A percentile compares a stretch with the other conserved stretches of the same genome.
phyloP scores from a whole-genome alignment of 23 red algal genomes.

The Gracilaria domingensis region DNA sequence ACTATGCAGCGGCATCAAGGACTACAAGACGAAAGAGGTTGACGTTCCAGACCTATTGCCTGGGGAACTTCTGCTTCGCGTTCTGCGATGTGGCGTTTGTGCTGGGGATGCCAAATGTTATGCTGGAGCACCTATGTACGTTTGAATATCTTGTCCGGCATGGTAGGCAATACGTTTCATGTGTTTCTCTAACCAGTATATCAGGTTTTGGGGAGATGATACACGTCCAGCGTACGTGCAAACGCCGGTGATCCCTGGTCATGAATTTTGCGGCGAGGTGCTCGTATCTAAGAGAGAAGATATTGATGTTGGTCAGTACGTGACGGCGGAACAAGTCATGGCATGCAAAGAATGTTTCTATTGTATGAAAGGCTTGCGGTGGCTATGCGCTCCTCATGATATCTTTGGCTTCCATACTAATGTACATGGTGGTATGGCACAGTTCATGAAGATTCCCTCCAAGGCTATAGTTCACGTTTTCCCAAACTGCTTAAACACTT shows the following conservation, averaged over 20 bases:
- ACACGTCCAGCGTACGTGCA: slow-evolving; percentile 69
- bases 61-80: slow-evolving; percentile 71
- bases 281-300: slow-evolving; percentile 33
- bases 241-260: slow-evolving; percentile 80
- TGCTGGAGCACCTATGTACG: slow-evolving; percentile 64
- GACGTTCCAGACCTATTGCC: slow-evolving; percentile 37
- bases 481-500: slow-evolving; percentile 48
- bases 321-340: slow-evolving; percentile 87
- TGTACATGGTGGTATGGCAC: slow-evolving; percentile 76
- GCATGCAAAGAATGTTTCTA: slow-evolving; percentile 84
- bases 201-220: slow-evolving; percentile 83
- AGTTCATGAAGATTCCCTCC: slow-evolving; percentile 81
- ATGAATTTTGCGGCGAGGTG: slow-evolving; percentile 89
- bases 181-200: not conserved
- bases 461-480: slow-evolving; percentile 76
- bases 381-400: slow-evolving; percentile 80
- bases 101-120: slow-evolving; percentile 92
- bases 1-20: slow-evolving; percentile 64
- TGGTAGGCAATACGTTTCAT: not conserved
- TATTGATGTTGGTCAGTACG: slow-evolving; percentile 63
- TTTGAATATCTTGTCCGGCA: not conserved
- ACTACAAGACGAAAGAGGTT: slow-evolving; percentile 37
- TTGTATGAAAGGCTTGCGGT: slow-evolving; percentile 74
- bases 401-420: slow-evolving; percentile 87
- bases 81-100: slow-evolving; percentile 78